A percentile compares a stretch with the other conserved stretches of the same genome.
Conservation (phyloP, 495 filamentous ascomycete genomes). For the Lepraria neglecta region DNA sequence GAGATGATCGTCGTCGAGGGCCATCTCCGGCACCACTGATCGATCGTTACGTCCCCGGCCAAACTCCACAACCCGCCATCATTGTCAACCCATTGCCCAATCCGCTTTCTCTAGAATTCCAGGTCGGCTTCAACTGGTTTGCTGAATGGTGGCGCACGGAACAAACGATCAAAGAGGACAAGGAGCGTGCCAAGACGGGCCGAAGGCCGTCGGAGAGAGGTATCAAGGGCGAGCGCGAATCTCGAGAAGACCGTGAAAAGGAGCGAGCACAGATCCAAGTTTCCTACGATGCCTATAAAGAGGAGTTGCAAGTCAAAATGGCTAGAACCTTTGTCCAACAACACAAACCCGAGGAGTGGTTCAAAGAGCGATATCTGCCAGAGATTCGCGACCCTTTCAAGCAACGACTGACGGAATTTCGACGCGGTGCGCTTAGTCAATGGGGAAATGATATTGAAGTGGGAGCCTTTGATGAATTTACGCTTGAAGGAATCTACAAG, state of each 20-base stretch:
- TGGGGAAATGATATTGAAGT: slow-evolving; percentile 79
- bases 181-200: slow-evolving; percentile 67
- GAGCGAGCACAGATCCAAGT: slow-evolving; percentile 85
- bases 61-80: slow-evolving; percentile 55
- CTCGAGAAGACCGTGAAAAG: slow-evolving; percentile 77
- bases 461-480: slow-evolving; percentile 88
- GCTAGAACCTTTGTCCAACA: slow-evolving; percentile 78
- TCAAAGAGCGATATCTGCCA: slow-evolving; percentile 87
- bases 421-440: slow-evolving; percentile 64
- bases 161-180: slow-evolving; percentile 78
- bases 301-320: slow-evolving; percentile 87
- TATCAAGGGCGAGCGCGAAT: slow-evolving; percentile 68
- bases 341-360: slow-evolving; percentile 95
- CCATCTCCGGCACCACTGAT: slow-evolving; percentile 65
- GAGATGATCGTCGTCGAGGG: slow-evolving; percentile 59
- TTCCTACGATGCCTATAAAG: slow-evolving; percentile 90
- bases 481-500: slow-evolving; percentile 91
- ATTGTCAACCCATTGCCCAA: slow-evolving; percentile 69
- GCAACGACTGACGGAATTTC: slow-evolving; percentile 63
- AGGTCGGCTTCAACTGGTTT: slow-evolving; percentile 95
- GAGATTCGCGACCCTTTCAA: slow-evolving; percentile 68
- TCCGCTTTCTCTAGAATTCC: slow-evolving; percentile 77
- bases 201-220: slow-evolving; percentile 59
- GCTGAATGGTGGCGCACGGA: slow-evolving; percentile 94
- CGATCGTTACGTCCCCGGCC: slow-evolving; percentile 92